Percentiles rank a stretch among this genome's conserved stretches.
Conservation (phyloP, 495 filamentous ascomycete genomes). For the Talaromyces adpressus region DNA sequence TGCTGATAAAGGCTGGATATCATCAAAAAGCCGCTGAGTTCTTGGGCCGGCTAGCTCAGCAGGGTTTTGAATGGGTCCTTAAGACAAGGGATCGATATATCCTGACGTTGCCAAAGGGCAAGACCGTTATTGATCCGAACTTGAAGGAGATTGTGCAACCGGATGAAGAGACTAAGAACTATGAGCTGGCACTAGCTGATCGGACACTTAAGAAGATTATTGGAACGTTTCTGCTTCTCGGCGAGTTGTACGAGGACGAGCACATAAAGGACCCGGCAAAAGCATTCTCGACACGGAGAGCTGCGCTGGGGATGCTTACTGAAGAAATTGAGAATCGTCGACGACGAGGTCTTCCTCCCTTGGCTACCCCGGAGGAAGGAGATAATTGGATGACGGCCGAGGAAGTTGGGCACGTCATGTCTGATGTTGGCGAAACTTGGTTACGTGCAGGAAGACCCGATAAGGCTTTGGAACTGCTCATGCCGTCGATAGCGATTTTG, state of each 20-base stretch:
- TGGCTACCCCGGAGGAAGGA: conserved; percentile 37
- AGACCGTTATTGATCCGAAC: neutral
- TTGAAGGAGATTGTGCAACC: neutral
- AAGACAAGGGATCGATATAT: conserved; percentile 53
- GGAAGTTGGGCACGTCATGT: conserved; percentile 2
- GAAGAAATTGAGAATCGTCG: conserved; percentile 64
- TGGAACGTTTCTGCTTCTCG: conserved; percentile 71
- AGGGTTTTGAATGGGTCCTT: conserved; percentile 50
- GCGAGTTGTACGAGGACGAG: conserved; percentile 58
- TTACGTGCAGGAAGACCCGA: conserved; percentile 27
- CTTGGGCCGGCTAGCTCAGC: conserved; percentile 54
- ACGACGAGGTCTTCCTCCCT: conserved; percentile 44
- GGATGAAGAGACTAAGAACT: conserved; percentile 13
- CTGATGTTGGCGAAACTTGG: conserved; percentile 6
- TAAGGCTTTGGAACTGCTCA: conserved; percentile 78
- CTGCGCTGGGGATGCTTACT: conserved; percentile 73
- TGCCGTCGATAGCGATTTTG: conserved; percentile 67
- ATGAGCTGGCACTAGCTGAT: conserved; percentile 44
- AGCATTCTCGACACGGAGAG: conserved; percentile 68
- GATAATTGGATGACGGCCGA: conserved; percentile 22
- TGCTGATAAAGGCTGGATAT: conserved; percentile 68
- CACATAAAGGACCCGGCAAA: conserved; percentile 45
- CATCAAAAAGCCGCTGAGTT: conserved; percentile 62
- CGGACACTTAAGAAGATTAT: conserved; percentile 66
- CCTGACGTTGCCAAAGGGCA: conserved; percentile 6